Percentiles rank a stretch among this genome's conserved stretches.
Conservation (phyloP, 768 basidiomycete species). For the Tulasnella sp. region DNA sequence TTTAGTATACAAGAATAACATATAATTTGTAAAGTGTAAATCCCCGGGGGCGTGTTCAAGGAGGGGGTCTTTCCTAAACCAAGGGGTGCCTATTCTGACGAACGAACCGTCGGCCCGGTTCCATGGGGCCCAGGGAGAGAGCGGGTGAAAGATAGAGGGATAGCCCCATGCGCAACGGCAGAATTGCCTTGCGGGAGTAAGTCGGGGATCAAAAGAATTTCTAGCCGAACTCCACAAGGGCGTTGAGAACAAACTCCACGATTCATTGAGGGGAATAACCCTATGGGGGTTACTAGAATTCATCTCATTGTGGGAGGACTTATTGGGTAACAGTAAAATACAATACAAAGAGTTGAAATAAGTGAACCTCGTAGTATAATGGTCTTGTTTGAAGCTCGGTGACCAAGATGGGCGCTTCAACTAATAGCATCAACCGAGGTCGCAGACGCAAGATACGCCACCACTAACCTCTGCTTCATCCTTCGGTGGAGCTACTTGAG, state of each 20-base stretch:
- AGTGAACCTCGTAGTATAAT: background rate
- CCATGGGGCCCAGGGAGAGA: conserved; percentile 63
- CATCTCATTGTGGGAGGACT: background rate
- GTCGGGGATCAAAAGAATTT: conserved; percentile 1
- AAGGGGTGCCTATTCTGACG: background rate
- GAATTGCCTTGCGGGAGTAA: conserved; percentile 50
- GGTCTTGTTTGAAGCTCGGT: background rate
- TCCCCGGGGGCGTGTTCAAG: no score
- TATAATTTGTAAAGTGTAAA: background rate
- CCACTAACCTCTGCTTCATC: background rate
- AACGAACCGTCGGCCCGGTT: conserved; percentile 41
- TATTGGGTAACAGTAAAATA: background rate
- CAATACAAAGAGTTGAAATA: background rate
- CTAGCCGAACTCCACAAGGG: background rate
- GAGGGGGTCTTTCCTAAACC: background rate
- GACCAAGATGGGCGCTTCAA: background rate
- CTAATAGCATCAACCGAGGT: background rate
- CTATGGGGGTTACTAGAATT: background rate
- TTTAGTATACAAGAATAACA: background rate
- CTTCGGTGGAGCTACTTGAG: background rate
- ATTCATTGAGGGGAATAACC: background rate
- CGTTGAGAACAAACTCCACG: background rate
- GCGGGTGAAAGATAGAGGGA: conserved; percentile 70
- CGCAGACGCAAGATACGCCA: background rate
- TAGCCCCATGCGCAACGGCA: conserved; percentile 66